phyloP scores from a whole-genome alignment of 2,329 filamentous ascomycete genomes.

The Sporothrix curviconia region DNA sequence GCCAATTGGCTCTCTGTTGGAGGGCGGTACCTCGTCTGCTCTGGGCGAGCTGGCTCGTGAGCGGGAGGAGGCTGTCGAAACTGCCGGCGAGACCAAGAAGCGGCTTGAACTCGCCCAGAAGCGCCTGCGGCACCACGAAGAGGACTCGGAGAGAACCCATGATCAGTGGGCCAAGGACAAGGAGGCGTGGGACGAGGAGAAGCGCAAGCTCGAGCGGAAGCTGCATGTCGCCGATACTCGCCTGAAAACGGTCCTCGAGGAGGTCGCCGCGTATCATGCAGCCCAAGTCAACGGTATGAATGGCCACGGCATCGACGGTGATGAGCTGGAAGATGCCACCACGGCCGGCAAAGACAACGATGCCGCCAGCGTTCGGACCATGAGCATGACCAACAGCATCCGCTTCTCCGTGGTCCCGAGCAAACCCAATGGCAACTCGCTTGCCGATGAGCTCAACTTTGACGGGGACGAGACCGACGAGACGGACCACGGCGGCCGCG shows the following conservation, averaged over 20 bases:
- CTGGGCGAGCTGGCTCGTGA: conserved; percentile 78
- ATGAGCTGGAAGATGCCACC: conserved; percentile 49
- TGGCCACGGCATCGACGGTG: conserved; percentile 37
- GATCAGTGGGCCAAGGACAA: conserved; percentile 79
- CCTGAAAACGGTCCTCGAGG: conserved; percentile 75
- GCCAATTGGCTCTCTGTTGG: conserved; percentile 78
- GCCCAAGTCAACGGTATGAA: conserved; percentile 36
- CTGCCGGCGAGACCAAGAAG: conserved; percentile 62
- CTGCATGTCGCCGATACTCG: conserved; percentile 86
- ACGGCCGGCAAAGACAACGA: conserved; percentile 57
- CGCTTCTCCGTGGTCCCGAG: conserved; percentile 53
- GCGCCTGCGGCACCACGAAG: conserved; percentile 70
- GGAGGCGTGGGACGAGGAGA: conserved; percentile 77
- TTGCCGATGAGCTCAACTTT: conserved; percentile 87
- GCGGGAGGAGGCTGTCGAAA: conserved; percentile 74
- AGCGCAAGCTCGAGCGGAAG: conserved; percentile 72
- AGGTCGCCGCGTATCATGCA: conserved; percentile 67
- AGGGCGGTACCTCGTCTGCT: conserved; percentile 81
- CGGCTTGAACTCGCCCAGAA: conserved; percentile 74
- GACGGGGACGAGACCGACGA: conserved; percentile 70
- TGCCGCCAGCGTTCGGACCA: conserved; percentile 63
- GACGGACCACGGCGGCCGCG: conserved; percentile 64
- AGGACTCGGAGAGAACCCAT: conserved; percentile 72
- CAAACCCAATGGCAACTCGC: conserved; percentile 61
- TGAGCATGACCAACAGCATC: conserved; percentile 65